Base-by-base conservation (phyloP, 495 filamentous ascomycete genomes). In the Penicillium tannophilum region DNA sequence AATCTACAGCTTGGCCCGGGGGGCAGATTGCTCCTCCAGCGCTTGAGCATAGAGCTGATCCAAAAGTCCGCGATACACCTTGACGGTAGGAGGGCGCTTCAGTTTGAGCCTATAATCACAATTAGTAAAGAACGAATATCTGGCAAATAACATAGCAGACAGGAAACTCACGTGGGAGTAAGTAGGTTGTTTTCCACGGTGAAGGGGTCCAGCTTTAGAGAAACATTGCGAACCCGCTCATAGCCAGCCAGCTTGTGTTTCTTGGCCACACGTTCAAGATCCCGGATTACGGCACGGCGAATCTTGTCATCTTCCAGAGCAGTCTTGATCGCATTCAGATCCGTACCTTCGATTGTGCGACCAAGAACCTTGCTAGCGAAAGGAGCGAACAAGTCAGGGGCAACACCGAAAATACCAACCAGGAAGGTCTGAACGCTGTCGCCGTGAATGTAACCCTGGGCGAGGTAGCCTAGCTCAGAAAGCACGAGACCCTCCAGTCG, bases 401-500 rank as follows among this genome's bases (percentile, higher is more conserved):
- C 85, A 36, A 98, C 79, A 48, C 91, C 95, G 60, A 97, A 93
- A 41, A 98, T 82, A 41, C 79, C 92, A 7, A 98, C 91, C 16
- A 98, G 79, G 74, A 83, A 88, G 6, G 88, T 85, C 79, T 97
- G 88, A 58, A 88, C 77, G 56, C 88, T 87, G 67, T 98, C 94
- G 41, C 94, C 94, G 72, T 98, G 93, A 33, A 97, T 90, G 61
- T 91, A 97, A 3, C 85, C 93, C 68, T 88, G 88, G 46, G 86
- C 82, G 23, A 98, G 77, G 55, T 90, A 84, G 59, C 82, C 88
- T 53, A 88, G 83, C 76, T 88, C 89, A 39, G 89, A 89, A 56
- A 97, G 82, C 70, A 92, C 90, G 17, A 95, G 86, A 75, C 97
- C 97, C 81, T 98, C 94, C 66, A 98, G 88, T 31, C 93, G 90